Base-by-base conservation (phyloP, 75 land plant species). In the Cupressus sempervirens region DNA sequence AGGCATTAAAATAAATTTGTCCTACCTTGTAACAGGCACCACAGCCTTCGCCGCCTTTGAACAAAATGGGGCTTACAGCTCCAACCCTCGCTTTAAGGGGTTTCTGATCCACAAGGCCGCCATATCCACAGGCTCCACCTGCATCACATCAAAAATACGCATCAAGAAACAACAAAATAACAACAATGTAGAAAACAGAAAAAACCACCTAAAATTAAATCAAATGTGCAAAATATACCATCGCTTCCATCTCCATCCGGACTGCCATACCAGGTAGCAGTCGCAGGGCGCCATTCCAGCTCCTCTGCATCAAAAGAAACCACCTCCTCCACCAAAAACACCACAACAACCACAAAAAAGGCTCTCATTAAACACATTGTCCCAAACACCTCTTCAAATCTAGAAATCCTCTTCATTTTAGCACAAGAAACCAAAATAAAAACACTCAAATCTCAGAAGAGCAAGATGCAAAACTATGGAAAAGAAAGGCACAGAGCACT, bases 41-140 rank as follows among this genome's bases (percentile, higher is more conserved):
- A 75, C 97, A 95, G 29, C 97, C 97, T 82, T 87, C 92, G 2
- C 97, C 97, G 77, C 84, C 89, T 80, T 86, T 88, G 90, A 93
- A 95, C 41, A 95, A 91, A 38, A 94, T 85, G 40, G 94, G 93
- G 77, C 96, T 93, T 84, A 88, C 96, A 34, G 97, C 97, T 5
- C 96, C 94, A 3, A 94, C 96, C 46, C 94, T 76, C 0, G 93
- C 89, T 86, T 81, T 91, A n/a, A 91, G 80, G 23, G 97, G 96
- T 84, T 86, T 87, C 86, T 88, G 91, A 80, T 93, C 92, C 87
- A 92, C 95, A 82, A 95, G 84, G 30, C 89, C 81, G 40, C 96
- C 97, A 84, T 94, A 95, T 79, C 97, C 97, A 76, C 97, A 95
- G 29, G 97, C 97, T 41, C 97, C 97, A 6, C 97, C 97, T 95